These are phyloP conservation scores for Triticum dicoccoides DNA, from an alignment of 176 grass and related monocot genomes.

Conservation along the genomic window DNA sequence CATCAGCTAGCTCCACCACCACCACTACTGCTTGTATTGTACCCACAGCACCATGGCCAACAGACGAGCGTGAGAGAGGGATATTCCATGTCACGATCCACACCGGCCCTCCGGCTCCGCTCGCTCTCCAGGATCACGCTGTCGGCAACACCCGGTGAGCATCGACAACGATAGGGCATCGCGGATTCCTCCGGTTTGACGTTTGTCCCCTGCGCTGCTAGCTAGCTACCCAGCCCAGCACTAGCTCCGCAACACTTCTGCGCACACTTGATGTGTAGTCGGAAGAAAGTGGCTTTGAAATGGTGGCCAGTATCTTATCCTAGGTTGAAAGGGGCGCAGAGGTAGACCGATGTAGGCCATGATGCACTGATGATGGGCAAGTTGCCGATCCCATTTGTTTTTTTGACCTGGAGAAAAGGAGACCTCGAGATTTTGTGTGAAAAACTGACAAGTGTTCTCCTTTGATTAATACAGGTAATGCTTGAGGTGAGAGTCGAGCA, in stretches of 20 bases:
- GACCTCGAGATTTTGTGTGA: not conserved
- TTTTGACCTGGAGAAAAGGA: constrained; percentile 25
- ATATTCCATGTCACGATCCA: constrained; percentile 48
- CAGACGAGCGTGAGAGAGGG: constrained; percentile 1
- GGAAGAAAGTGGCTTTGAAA: constrained; percentile 6
- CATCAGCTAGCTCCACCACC: not conserved
- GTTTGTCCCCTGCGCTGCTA: constrained; percentile 34
- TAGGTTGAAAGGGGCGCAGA: constrained; percentile 13
- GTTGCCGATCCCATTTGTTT: constrained; percentile 23
- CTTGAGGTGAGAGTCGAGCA: not conserved
- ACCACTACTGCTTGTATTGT: constrained; percentile 6
- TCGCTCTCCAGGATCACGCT: constrained; percentile 21
- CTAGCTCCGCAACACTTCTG: not conserved
- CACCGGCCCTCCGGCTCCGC: not conserved
- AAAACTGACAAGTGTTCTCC: not conserved
- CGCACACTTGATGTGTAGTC: constrained; percentile 36
- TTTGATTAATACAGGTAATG: not conserved
- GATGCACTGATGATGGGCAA: constrained; percentile 38
- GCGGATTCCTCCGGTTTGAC: constrained; percentile 35
- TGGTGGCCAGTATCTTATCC: constrained; percentile 32
- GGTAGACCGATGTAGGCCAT: constrained; percentile 31
- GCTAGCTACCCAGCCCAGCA: not conserved
- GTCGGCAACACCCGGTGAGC: constrained; percentile 22
- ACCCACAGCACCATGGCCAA: constrained; percentile 14
- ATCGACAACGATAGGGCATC: constrained; percentile 20